These are phyloP conservation scores for Coniochaeta sp. DNA, from an alignment of 2,329 filamentous ascomycete genomes.

Conservation along the genomic window DNA sequence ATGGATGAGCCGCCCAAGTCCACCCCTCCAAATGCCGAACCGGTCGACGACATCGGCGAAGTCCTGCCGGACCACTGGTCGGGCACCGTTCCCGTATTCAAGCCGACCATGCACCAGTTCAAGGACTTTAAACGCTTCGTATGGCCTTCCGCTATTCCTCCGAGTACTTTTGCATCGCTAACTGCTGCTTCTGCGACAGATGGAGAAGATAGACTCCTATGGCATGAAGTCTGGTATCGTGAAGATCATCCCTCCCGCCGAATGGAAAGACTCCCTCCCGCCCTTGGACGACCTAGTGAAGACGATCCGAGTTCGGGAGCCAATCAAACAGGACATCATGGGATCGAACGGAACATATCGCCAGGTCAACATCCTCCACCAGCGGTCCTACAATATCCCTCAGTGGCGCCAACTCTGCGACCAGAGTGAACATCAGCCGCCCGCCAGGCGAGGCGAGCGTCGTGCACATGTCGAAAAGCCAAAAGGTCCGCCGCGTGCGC, in stretches of 20 bases:
- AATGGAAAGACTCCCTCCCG: slow-evolving; percentile 82
- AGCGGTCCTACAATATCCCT: slow-evolving; percentile 90
- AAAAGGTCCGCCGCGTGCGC: slow-evolving; percentile 28
- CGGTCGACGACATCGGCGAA: slow-evolving; percentile 58
- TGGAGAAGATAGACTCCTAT: slow-evolving; percentile 81
- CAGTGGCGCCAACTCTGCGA: slow-evolving; percentile 94
- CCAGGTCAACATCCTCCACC: slow-evolving; percentile 94
- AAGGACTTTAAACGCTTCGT: slow-evolving; percentile 89
- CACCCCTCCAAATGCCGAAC: slow-evolving; percentile 12
- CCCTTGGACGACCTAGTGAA: slow-evolving; percentile 80
- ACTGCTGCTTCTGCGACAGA: slow-evolving; percentile 29
- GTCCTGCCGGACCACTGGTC: slow-evolving; percentile 84
- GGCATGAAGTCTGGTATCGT: slow-evolving; percentile 97
- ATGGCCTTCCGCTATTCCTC: slow-evolving; percentile 22
- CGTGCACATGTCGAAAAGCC: slow-evolving; percentile 53
- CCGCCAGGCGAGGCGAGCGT: slow-evolving; percentile 78
- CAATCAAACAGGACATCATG: slow-evolving; percentile 97
- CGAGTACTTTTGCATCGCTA: neutral
- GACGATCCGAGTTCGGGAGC: slow-evolving; percentile 87
- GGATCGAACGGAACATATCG: slow-evolving; percentile 92
- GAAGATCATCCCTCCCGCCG: slow-evolving; percentile 86
- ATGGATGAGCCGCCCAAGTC: slow-evolving; percentile 25
- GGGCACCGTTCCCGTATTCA: slow-evolving; percentile 88
- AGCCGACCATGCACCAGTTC: slow-evolving; percentile 92
- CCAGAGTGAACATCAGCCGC: slow-evolving; percentile 92